These are phyloP conservation scores for Rhodocollybia butyracea DNA, from an alignment of 768 basidiomycete species.

Conservation along the genomic window DNA sequence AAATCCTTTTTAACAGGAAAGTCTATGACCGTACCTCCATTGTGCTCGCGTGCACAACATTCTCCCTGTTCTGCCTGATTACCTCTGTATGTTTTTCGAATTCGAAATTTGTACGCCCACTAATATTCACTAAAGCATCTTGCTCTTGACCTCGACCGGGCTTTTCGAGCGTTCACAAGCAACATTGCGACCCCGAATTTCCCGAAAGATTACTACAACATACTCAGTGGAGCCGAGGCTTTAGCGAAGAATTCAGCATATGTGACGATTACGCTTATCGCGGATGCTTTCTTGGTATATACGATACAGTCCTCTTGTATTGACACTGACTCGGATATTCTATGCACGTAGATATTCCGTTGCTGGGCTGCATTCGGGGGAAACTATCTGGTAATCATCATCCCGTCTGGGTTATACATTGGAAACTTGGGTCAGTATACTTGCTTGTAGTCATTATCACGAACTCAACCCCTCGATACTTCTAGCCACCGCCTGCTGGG, in stretches of 20 bases:
- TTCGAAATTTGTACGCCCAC: background rate
- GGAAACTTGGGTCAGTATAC: constrained; percentile 3
- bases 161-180: constrained; percentile 5
- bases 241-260: constrained; percentile 9
- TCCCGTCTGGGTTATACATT: background rate
- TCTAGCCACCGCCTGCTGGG: constrained; percentile 1
- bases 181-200: constrained; percentile 5
- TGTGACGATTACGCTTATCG: constrained; percentile 8
- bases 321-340: background rate
- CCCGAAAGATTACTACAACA: constrained; percentile 2
- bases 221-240: constrained; percentile 3
- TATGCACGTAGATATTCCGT: background rate
- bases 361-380: constrained; percentile 5
- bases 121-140: background rate
- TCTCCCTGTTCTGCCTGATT: constrained; percentile 3
- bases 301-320: background rate
- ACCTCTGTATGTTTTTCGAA: background rate
- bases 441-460: background rate
- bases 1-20: background rate
- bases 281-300: constrained; percentile 6
- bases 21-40: background rate
- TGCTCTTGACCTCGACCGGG: constrained; percentile 4
- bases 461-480: no score
- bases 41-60: background rate
- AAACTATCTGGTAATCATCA: background rate